Evolutionary conservation across 805 yeast species (phyloP), one percentile per base, ranked within the genome.

Genomic region (Saccharomycopsis selenospora): DNA sequence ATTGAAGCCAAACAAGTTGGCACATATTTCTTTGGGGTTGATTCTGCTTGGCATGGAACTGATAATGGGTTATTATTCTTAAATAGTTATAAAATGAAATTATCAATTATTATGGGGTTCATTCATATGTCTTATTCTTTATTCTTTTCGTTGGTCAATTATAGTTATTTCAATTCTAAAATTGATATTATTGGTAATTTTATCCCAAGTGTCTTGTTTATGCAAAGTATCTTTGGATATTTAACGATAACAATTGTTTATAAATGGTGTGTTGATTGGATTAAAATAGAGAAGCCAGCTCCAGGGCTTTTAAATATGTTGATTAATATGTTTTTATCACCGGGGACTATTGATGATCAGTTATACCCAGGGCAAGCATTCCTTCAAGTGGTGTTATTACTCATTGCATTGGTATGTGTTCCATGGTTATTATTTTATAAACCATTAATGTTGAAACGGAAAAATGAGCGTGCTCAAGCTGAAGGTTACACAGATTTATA

Each of bases 211-310:
- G 71, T 93, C 49, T 69, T 93, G 43, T 93, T 93, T 67, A 88
- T 93, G 96, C 95, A 89, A 66, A 84, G 95, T 45, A 91, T 93
- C 42, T 93, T 93, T 63, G 99, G 99, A 33, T 93, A 93, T 64
- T 72, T 93, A 52, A 77, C 95, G 0, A 64, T 90, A 56, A 76
- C 88, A 51, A 93, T 93, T 56, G 75, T 93, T 26, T 91, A 87
- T 73, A 93, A 93, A 67, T 93, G 99, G 99, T 69, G 81, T 20
- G 84, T 86, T 43, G 93, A 93, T 71, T 93, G 99, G 99, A 69
- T 79, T 48, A 82, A 76, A 26, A 73, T 79, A 47, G 83, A 72
- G 10, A 74, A 74, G 61, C 87, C 83, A 46, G 95, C 99, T 2
- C 99, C 99, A 26, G 90, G 96, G 43, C 72, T 93, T 61, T 74